Evolutionary conservation across 2,329 filamentous ascomycete species (phyloP).

Genomic region (Leptographium procerum): DNA sequence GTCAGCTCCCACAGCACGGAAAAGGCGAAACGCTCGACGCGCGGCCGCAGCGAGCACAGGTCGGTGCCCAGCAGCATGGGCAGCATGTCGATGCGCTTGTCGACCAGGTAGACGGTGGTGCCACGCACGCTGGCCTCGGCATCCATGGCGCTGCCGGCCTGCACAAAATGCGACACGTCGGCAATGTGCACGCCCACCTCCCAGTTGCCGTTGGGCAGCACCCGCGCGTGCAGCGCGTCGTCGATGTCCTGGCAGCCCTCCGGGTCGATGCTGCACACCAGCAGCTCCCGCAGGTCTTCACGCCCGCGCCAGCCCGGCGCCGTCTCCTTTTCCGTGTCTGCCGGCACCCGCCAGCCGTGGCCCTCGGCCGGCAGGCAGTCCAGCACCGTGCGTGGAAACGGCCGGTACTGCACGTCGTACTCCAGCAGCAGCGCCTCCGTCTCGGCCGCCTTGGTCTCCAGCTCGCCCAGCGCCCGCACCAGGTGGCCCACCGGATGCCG

Average conservation of each 20-base stretch:
- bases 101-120: slow-evolving; percentile 93
- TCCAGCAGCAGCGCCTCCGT: slow-evolving; percentile 90
- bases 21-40: slow-evolving; percentile 89
- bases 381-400: slow-evolving; percentile 89
- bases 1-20: slow-evolving; percentile 83
- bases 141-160: slow-evolving; percentile 95
- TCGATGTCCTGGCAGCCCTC: slow-evolving; percentile 96
- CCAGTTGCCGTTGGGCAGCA: slow-evolving; percentile 81
- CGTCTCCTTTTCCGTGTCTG: slow-evolving; percentile 52
- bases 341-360: slow-evolving; percentile 85
- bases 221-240: slow-evolving; percentile 81
- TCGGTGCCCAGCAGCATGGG: slow-evolving; percentile 93
- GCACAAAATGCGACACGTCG: slow-evolving; percentile 98
- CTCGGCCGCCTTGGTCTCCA: slow-evolving; percentile 95
- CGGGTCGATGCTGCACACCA: slow-evolving; percentile 96
- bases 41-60: slow-evolving; percentile 90
- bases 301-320: slow-evolving; percentile 72
- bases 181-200: slow-evolving; percentile 98
- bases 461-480: slow-evolving; percentile 79
- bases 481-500: slow-evolving; percentile 90
- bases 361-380: slow-evolving; percentile 88
- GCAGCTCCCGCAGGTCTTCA: slow-evolving; percentile 69
- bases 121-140: slow-evolving; percentile 85
- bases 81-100: slow-evolving; percentile 99
- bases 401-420: slow-evolving; percentile 94